phyloP scores from a whole-genome alignment of 305 asterid genomes.

The Fraxinus xanthoxyloides region DNA sequence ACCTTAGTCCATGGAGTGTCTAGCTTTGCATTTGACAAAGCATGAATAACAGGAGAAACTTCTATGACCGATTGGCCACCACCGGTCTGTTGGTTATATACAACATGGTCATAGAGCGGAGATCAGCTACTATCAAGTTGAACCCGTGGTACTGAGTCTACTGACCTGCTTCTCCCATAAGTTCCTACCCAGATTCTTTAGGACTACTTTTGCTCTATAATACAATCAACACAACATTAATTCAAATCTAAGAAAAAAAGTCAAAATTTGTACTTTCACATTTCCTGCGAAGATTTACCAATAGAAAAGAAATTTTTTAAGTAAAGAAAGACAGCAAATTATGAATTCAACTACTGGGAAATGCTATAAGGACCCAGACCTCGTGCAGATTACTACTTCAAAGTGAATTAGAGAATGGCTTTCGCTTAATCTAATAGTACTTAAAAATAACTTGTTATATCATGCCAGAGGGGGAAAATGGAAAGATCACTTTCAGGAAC shows the following conservation, averaged over 20 bases:
- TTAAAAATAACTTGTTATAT: not conserved
- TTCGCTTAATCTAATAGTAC: no score
- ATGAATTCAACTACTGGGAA: no score
- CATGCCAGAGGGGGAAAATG: not conserved
- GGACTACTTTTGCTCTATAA: constrained; percentile 63
- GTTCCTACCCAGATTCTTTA: constrained; percentile 60
- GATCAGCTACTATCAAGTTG: constrained; percentile 75
- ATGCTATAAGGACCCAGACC: no score
- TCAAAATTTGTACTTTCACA: not conserved
- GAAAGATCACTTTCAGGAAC: constrained; percentile 43
- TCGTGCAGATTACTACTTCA: no score
- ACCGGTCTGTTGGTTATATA: constrained; percentile 74
- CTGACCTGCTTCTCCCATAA: constrained; percentile 49
- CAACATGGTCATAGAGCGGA: constrained; percentile 62
- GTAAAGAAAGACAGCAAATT: no score
- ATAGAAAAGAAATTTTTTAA: not conserved
- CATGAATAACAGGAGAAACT: constrained; percentile 87
- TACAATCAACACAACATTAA: not conserved
- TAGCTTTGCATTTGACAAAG: constrained; percentile 70
- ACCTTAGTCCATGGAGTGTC: constrained; percentile 97
- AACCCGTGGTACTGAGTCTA: constrained; percentile 64
- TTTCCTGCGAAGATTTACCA: not conserved
- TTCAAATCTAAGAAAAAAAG: not conserved
- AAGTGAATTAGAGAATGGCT: no score
- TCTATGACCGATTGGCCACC: constrained; percentile 30